Evolutionary conservation across 2,329 filamentous ascomycete genomes (phyloP).

Genomic region (Arthrobotrys sphaeroides): DNA sequence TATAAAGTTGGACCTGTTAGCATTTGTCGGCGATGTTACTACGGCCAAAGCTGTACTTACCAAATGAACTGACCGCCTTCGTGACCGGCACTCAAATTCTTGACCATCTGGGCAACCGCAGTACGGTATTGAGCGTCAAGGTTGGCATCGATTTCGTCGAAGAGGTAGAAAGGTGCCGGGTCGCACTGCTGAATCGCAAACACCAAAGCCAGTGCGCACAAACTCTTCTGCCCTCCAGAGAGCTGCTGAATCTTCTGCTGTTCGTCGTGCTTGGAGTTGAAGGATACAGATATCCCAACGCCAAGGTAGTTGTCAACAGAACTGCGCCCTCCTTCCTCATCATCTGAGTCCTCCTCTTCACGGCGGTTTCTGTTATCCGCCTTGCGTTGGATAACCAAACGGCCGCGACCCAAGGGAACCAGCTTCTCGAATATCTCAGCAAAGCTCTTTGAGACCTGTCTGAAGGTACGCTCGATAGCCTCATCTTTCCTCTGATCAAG

Average conservation of each 20-base stretch:
- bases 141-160: slow-evolving; percentile 98
- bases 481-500: slow-evolving; percentile 96
- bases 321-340: slow-evolving; percentile 65
- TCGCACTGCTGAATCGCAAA: slow-evolving; percentile 99
- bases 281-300: slow-evolving; percentile 95
- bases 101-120: slow-evolving; percentile 87
- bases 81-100: slow-evolving; percentile 70
- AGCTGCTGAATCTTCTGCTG: slow-evolving; percentile 98
- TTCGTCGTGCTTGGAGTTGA: slow-evolving; percentile 98
- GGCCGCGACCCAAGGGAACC: slow-evolving; percentile 89
- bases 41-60: slow-evolving; percentile 20
- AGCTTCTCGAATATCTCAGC: slow-evolving; percentile 92
- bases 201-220: slow-evolving; percentile 88
- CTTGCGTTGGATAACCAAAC: slow-evolving; percentile 90
- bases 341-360: slow-evolving; percentile 71
- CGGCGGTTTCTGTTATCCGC: slow-evolving; percentile 71
- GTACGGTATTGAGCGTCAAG: slow-evolving; percentile 95
- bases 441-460: slow-evolving; percentile 95
- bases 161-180: slow-evolving; percentile 97
- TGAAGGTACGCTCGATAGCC: slow-evolving; percentile 97
- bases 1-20: slow-evolving; percentile 61
- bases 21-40: neutral
- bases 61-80: slow-evolving; percentile 80
- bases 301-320: slow-evolving; percentile 92
- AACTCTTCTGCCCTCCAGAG: slow-evolving; percentile 96